Base-by-base conservation (phyloP, 139 green algal genomes). In the Tetradesmus lagerheimii region DNA sequence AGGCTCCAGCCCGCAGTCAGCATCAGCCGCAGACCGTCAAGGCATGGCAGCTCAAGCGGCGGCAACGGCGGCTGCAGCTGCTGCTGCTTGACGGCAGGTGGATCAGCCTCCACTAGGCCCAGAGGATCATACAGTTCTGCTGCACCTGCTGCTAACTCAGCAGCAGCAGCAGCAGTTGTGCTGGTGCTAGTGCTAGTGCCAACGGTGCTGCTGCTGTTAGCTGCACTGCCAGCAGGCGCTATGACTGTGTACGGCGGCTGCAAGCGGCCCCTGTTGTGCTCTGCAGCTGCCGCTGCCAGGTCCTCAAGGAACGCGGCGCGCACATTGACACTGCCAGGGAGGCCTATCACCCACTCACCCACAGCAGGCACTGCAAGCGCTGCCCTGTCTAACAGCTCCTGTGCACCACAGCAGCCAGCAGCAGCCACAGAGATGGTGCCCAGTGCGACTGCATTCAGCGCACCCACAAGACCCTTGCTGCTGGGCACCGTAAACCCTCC, bases 21-120 rank as follows among this genome's bases (percentile, higher is more conserved):
- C 87, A 91, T 78, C 87, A 91, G 80, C 6, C n/a, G 39, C 78
- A 91, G 43, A 29, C 39, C 79, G 15, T 82, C 57, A 12, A 87
- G 87, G n/a, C 35, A 50, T 16, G 53, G 87, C 47, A 86, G 76
- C 80, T 8, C 5, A 34, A 90, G 37, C 50, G 23, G 37, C 57
- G 38, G 77, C 35, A 80, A 35, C 62, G 38, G 34, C 64, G 74
- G 12, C 15, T 37, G 16, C 74, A 18, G 2, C 71, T 39, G 8
- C 25, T 62, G 37, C 39, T 75, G 41, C 47, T 79, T 85, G 77
- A 0, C 29, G 18, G 74, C 45, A 75, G 74, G 23, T 64, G 71
- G 20, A 18, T 66, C 57, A 29, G 25, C 37, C 0, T 18, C 9
- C 4, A 83, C 41, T 16, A 89, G 53, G 31, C 53, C 82, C 34